These are phyloP conservation scores for Lactifluus volemus DNA, from an alignment of 768 basidiomycete genomes.

Conservation along the genomic window DNA sequence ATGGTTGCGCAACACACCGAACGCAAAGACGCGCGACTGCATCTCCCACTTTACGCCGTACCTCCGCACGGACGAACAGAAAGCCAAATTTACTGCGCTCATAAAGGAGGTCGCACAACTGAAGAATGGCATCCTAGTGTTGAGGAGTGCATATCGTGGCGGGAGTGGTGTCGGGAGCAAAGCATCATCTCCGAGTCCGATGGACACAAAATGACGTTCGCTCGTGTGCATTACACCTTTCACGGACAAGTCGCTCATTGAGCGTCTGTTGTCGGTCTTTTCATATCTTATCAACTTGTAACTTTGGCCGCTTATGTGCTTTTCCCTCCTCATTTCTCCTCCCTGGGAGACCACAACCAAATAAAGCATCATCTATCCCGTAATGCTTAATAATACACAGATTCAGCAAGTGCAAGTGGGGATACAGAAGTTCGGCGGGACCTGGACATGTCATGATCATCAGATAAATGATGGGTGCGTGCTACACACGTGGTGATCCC, in stretches of 20 bases:
- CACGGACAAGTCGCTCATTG: not conserved
- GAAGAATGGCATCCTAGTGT: constrained; percentile 53
- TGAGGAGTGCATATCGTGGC: constrained; percentile 25
- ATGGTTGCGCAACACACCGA: constrained; percentile 63
- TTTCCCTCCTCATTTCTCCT: not conserved
- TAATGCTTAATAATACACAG: constrained; percentile 15
- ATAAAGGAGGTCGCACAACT: constrained; percentile 73
- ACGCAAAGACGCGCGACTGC: constrained; percentile 68
- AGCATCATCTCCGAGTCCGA: constrained; percentile 10
- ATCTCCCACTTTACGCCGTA: constrained; percentile 75
- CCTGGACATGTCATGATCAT: constrained; percentile 7
- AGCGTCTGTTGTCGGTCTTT: not conserved
- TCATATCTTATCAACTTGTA: constrained; percentile 4
- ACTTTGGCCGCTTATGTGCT: not conserved
- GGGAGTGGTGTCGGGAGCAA: constrained; percentile 11
- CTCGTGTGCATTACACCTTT: not conserved
- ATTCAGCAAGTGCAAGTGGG: constrained; percentile 1
- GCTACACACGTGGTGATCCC: constrained; percentile 10
- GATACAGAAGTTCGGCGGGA: constrained; percentile 11
- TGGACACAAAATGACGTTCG: constrained; percentile 6
- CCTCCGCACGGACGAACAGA: constrained; percentile 58
- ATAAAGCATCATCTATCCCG: constrained; percentile 5
- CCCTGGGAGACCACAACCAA: not conserved
- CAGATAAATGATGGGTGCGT: constrained; percentile 11
- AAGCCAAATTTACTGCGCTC: constrained; percentile 65